Conservation (phyloP, 2,329 filamentous ascomycete genomes). For the Trichocomaceae sp. region DNA sequence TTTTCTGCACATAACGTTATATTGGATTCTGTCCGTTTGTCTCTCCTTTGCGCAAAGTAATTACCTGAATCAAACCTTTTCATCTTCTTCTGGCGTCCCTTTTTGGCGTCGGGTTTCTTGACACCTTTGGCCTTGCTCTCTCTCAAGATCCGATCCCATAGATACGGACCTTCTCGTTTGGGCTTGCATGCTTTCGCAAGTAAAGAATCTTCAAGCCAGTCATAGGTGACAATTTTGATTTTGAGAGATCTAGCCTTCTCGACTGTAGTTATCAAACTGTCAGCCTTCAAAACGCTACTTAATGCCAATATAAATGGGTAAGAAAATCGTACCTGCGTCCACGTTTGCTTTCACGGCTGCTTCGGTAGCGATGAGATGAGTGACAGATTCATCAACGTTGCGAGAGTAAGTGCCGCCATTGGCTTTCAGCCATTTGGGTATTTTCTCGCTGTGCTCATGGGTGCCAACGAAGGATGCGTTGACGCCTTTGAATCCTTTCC, state of each 20-base stretch:
- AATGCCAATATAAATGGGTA: background rate
- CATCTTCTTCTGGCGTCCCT: constrained; percentile 10
- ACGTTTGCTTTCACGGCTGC: constrained; percentile 52
- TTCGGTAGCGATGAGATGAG: constrained; percentile 64
- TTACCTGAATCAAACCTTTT: constrained; percentile 8
- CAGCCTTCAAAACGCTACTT: background rate
- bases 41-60: too few species aligned
- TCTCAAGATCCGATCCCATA: constrained; percentile 33
- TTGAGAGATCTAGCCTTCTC: constrained; percentile 31
- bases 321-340: constrained; percentile 32
- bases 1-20: constrained; percentile 6
- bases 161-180: constrained; percentile 28
- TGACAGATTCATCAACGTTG: constrained; percentile 51
- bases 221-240: constrained; percentile 41
- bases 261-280: constrained; percentile 27
- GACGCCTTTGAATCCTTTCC: constrained; percentile 45
- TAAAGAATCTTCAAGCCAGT: constrained; percentile 44
- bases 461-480: constrained; percentile 54
- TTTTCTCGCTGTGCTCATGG: constrained; percentile 50
- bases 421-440: constrained; percentile 58
- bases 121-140: constrained; percentile 16
- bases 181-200: constrained; percentile 28
- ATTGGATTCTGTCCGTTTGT: background rate
- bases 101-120: constrained; percentile 4
- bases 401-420: constrained; percentile 55